phyloP scores from a whole-genome alignment of 768 basidiomycete genomes.

The Amanita rubescens region DNA sequence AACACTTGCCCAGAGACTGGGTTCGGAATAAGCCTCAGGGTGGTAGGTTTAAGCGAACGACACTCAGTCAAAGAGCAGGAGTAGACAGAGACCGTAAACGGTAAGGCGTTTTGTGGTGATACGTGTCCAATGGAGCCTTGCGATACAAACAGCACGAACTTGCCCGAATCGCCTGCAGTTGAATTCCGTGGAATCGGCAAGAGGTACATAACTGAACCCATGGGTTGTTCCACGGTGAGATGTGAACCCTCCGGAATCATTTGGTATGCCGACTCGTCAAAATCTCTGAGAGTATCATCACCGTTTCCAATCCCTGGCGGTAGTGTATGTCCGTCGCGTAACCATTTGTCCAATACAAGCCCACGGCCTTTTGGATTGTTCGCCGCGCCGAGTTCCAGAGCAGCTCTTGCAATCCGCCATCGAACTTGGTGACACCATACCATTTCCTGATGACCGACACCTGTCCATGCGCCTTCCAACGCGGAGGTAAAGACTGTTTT shows the following conservation, averaged over 20 bases:
- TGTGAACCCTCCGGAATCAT: conserved; percentile 27
- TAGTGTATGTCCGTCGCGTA: conserved; percentile 51
- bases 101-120: conserved; percentile 38
- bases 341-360: conserved; percentile 53
- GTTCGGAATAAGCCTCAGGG: conserved; percentile 57
- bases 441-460: conserved; percentile 93
- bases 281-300: conserved; percentile 1
- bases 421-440: conserved; percentile 99
- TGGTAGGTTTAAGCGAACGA: conserved; percentile 32
- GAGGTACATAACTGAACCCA: conserved; percentile 38
- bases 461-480: conserved; percentile 89
- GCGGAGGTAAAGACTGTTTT: conserved; percentile 78
- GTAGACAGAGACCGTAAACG: conserved; percentile 41
- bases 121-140: conserved; percentile 46
- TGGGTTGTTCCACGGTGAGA: conserved; percentile 39
- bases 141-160: conserved; percentile 53
- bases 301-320: conserved; percentile 21
- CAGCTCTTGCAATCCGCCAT: conserved; percentile 76
- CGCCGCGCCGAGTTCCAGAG: conserved; percentile 54
- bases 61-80: conserved; percentile 39
- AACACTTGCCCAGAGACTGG: conserved; percentile 47
- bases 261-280: conserved; percentile 24
- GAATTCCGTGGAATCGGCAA: conserved; percentile 33
- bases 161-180: conserved; percentile 10
- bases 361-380: conserved; percentile 21